These are phyloP conservation scores for Ustilago tritici DNA, from an alignment of 1,284 basidiomycete genomes.

Conservation along the genomic window DNA sequence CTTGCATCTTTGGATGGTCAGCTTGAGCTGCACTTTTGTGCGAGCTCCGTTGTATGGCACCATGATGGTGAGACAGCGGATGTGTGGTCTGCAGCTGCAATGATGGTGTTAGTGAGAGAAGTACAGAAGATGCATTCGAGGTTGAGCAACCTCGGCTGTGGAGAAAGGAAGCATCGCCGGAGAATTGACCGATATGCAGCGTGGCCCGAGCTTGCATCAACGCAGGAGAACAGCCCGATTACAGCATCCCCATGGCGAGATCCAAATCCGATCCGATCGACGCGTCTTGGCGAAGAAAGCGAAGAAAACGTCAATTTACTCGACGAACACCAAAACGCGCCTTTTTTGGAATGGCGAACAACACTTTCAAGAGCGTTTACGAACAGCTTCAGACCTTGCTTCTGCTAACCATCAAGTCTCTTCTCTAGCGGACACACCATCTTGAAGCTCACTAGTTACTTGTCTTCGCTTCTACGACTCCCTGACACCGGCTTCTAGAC, in stretches of 20 bases:
- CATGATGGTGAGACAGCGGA: slow-evolving; percentile 26
- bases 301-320: slow-evolving; percentile 32
- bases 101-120: slow-evolving; percentile 5
- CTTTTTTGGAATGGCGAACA: background rate
- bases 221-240: slow-evolving; percentile 10
- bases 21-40: slow-evolving; percentile 73
- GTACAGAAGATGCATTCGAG: background rate
- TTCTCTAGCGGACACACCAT: background rate
- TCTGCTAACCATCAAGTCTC: background rate
- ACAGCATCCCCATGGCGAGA: background rate
- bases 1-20: slow-evolving; percentile 89
- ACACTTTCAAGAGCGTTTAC: slow-evolving; percentile 3
- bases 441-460: background rate
- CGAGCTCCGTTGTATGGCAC: slow-evolving; percentile 60
- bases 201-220: slow-evolving; percentile 5
- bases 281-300: slow-evolving; percentile 25
- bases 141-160: slow-evolving; percentile 11
- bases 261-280: slow-evolving; percentile 22
- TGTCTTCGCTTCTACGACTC: background rate
- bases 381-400: background rate
- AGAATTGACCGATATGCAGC: slow-evolving; percentile 36
- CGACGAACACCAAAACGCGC: slow-evolving; percentile 21
- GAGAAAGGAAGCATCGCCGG: slow-evolving; percentile 25
- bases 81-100: background rate
- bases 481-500: background rate